These are phyloP conservation scores for Akebia trifoliata DNA, from an alignment of 164 flowering plant species.

Conservation along the genomic window DNA sequence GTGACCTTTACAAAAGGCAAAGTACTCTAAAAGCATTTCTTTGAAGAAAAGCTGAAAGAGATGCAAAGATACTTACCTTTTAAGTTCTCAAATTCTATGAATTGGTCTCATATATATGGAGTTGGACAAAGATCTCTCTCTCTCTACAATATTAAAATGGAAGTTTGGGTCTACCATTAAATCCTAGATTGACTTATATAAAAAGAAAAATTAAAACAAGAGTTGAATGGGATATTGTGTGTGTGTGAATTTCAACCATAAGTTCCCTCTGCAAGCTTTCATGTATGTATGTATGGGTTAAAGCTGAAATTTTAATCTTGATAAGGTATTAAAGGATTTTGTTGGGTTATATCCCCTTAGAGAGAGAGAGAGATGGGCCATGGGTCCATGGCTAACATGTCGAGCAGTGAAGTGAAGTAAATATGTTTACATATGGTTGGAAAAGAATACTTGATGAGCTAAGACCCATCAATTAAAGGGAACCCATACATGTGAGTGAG, in stretches of 20 bases:
- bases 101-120: not conserved
- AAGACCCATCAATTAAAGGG: too few species aligned
- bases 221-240: not conserved
- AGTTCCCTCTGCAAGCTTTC: not conserved
- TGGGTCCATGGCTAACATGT: not conserved
- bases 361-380: not conserved
- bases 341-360: not conserved
- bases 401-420: too few species aligned
- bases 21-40: constrained; percentile 1
- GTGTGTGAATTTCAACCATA: constrained; percentile 13
- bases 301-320: not conserved
- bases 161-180: constrained; percentile 15
- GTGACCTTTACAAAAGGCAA: constrained; percentile 5
- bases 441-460: too few species aligned
- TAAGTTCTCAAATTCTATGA: not conserved
- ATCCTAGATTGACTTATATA: constrained; percentile 16
- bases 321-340: too few species aligned
- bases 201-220: constrained; percentile 12
- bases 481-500: too few species aligned
- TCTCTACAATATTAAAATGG: constrained; percentile 1
- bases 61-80: constrained; percentile 1
- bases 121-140: not conserved
- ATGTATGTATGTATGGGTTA: constrained; percentile 13
- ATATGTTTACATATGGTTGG: too few species aligned
- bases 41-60: not conserved